Evolutionary conservation across 2,329 filamentous ascomycete species (phyloP).

Genomic region (Penicillium sumatraense): DNA sequence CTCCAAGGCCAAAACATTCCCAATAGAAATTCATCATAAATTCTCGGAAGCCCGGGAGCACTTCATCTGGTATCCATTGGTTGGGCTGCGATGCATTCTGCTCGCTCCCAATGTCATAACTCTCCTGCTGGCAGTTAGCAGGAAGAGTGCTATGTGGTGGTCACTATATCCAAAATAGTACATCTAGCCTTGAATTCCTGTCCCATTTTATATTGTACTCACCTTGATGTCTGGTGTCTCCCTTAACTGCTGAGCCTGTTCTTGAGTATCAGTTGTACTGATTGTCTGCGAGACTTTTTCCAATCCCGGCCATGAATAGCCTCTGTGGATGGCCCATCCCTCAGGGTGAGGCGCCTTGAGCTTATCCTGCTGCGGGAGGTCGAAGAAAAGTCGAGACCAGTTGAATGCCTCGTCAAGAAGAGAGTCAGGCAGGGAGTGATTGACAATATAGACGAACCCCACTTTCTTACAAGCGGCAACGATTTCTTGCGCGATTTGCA

Average conservation of each 20-base stretch:
- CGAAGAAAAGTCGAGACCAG: constrained; percentile 51
- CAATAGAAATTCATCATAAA: constrained; percentile 58
- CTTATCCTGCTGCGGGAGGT: constrained; percentile 51
- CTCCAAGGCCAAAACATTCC: constrained; percentile 49
- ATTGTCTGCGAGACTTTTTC: constrained; percentile 59
- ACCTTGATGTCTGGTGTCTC: constrained; percentile 59
- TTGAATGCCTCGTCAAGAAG: constrained; percentile 51
- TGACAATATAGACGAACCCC: constrained; percentile 56
- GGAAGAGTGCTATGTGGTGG: too few species aligned
- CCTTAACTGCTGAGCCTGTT: constrained; percentile 47
- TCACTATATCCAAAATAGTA: too few species aligned
- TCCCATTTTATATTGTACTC: constrained; percentile 6
- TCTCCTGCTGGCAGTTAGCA: constrained; percentile 45
- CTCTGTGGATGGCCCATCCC: constrained; percentile 56
- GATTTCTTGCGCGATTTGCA: constrained; percentile 43
- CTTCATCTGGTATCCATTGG: constrained; percentile 53
- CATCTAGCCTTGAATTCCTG: not conserved
- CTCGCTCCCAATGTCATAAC: constrained; percentile 58
- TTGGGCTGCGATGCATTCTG: constrained; percentile 52
- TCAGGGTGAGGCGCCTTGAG: constrained; percentile 56
- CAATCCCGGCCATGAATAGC: constrained; percentile 60
- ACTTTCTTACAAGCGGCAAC: constrained; percentile 49
- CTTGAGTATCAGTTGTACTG: constrained; percentile 46
- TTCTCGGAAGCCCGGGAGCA: constrained; percentile 51
- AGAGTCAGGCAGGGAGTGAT: constrained; percentile 49